These are phyloP conservation scores for Pholiota molesta DNA, from an alignment of 768 basidiomycete species.

Conservation along the genomic window DNA sequence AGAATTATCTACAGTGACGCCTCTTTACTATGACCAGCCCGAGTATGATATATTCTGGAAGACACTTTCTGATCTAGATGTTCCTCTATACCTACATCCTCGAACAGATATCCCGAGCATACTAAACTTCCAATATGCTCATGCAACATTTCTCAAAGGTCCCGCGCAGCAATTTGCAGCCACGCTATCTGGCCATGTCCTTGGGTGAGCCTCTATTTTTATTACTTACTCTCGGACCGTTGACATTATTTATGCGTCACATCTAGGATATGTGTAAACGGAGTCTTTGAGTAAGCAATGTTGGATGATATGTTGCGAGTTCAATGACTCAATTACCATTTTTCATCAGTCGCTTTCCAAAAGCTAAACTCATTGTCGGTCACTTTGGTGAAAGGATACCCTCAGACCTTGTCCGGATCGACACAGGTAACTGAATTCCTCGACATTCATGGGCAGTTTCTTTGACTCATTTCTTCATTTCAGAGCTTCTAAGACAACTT, in stretches of 20 bases:
- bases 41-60: conserved; percentile 43
- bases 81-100: conserved; percentile 43
- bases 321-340: too few relatives aligned
- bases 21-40: conserved; percentile 41
- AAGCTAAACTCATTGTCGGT: conserved; percentile 42
- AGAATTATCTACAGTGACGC: conserved; percentile 27
- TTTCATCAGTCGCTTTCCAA: conserved; percentile 40
- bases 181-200: conserved; percentile 41
- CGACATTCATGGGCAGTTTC: too few relatives aligned
- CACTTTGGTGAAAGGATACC: conserved; percentile 46
- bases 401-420: conserved; percentile 43
- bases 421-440: conserved; percentile 31
- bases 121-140: conserved; percentile 27
- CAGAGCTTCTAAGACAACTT: conserved; percentile 34
- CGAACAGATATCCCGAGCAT: conserved; percentile 32
- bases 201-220: conserved; percentile 29
- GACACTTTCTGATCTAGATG: conserved; percentile 38
- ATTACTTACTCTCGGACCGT: neutral
- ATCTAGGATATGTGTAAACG: conserved; percentile 36
- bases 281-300: conserved; percentile 38
- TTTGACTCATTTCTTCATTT: neutral
- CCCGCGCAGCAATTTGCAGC: conserved; percentile 40
- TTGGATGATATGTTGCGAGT: too few relatives aligned
- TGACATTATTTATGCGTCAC: neutral
- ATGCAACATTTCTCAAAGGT: conserved; percentile 36